Conservation (phyloP, 495 filamentous ascomycete species). For the Aspergillus haitiensis region DNA sequence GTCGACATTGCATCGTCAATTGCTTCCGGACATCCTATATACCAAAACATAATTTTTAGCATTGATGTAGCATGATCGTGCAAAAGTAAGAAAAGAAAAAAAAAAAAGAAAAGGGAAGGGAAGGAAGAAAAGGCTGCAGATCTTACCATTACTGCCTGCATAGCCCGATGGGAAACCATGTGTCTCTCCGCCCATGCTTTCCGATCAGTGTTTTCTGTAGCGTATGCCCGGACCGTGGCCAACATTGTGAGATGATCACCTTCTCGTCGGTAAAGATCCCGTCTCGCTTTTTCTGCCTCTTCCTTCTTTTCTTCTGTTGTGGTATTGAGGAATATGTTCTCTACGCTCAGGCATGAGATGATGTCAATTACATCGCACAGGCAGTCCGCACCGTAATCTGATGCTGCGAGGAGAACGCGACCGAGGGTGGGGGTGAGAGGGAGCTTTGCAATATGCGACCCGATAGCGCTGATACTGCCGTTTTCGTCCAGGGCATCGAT, state of each 20-base stretch:
- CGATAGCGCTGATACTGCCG: constrained; percentile 71
- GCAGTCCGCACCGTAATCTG: constrained; percentile 65
- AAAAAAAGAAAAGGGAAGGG: neutral
- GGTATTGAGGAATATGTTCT: constrained; percentile 82
- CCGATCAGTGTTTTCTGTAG: constrained; percentile 70
- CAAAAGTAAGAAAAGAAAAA: constrained; percentile 13
- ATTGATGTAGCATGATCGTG: neutral
- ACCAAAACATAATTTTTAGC: constrained; percentile 10
- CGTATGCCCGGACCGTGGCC: constrained; percentile 77
- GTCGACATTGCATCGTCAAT: constrained; percentile 64
- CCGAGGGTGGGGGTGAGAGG: constrained; percentile 82
- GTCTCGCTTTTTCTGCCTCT: constrained; percentile 67
- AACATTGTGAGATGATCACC: constrained; percentile 90
- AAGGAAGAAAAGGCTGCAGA: constrained; percentile 14
- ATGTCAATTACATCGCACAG: constrained; percentile 87
- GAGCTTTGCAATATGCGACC: constrained; percentile 74
- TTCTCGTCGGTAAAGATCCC: constrained; percentile 73
- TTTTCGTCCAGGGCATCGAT: constrained; percentile 73
- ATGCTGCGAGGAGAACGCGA: constrained; percentile 79
- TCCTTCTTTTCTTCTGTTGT: constrained; percentile 80
- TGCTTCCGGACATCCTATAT: constrained; percentile 80
- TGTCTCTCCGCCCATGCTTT: constrained; percentile 75
- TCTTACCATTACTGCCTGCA: constrained; percentile 72
- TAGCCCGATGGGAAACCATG: constrained; percentile 76
- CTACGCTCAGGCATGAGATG: constrained; percentile 82